Evolutionary conservation across 768 basidiomycete genomes (phyloP).

Genomic region (Rubroboletus pulcherrimus): DNA sequence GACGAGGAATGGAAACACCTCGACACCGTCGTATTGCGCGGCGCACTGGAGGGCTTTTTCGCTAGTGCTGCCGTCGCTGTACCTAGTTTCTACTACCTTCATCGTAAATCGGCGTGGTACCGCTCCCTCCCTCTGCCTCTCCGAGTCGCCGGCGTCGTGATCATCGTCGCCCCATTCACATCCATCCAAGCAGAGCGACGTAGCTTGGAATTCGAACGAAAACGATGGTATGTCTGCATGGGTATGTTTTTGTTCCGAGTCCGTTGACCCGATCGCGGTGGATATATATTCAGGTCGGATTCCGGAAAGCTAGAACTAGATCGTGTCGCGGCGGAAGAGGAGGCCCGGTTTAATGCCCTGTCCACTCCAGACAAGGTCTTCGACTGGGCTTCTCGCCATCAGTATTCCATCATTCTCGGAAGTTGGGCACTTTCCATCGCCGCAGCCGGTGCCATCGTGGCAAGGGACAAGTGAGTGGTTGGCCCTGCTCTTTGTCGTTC

Average conservation of each 20-base stretch:
- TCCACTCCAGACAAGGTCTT: conserved; percentile 47
- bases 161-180: conserved; percentile 61
- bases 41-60: conserved; percentile 54
- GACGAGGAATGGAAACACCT: conserved; percentile 54
- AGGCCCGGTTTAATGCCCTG: conserved; percentile 49
- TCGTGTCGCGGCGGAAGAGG: conserved; percentile 31
- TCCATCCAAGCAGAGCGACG: conserved; percentile 75
- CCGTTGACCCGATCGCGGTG: not conserved
- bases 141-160: conserved; percentile 65
- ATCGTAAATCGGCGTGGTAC: conserved; percentile 56
- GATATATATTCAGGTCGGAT: conserved; percentile 31
- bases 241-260: not conserved
- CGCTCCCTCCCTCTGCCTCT: conserved; percentile 61
- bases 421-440: conserved; percentile 71
- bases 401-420: conserved; percentile 71
- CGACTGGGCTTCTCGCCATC: conserved; percentile 64
- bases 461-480: conserved; percentile 53
- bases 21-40: conserved; percentile 53
- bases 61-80: conserved; percentile 46
- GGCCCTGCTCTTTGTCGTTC: too few relatives aligned
- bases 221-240: conserved; percentile 47
- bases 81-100: conserved; percentile 47
- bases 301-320: conserved; percentile 53
- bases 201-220: conserved; percentile 58
- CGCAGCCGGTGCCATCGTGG: conserved; percentile 61